Conservation (phyloP, 371 early-diverging fungal genomes). For the Dinochytrium kinnereticum region DNA sequence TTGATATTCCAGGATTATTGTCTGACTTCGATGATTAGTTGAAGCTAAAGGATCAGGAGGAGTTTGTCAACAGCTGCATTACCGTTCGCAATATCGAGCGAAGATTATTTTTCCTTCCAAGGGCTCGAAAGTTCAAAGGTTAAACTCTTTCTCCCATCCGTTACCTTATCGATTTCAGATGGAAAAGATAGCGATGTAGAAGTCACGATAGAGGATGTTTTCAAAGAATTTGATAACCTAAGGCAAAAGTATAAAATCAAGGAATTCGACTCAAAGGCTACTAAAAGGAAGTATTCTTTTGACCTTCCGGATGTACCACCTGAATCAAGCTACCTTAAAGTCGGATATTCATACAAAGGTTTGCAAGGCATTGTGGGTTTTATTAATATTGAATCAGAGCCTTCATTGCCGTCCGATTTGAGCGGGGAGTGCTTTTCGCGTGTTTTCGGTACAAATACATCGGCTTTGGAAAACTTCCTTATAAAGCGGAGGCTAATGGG, state of each 20-base stretch:
- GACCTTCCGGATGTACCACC: conserved; percentile 84
- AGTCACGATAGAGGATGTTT: conserved; percentile 68
- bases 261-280: conserved; percentile 54
- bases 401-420: conserved; percentile 70
- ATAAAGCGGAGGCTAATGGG: conserved; percentile 96
- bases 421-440: conserved; percentile 83
- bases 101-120: not conserved
- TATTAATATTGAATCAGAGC: conserved; percentile 51
- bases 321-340: conserved; percentile 84
- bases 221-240: conserved; percentile 73
- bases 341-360: conserved; percentile 78
- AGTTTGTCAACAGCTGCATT: conserved; percentile 83
- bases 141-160: not conserved
- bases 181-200: conserved; percentile 53
- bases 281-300: conserved; percentile 90
- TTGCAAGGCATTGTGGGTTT: not conserved
- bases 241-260: conserved; percentile 62
- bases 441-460: conserved; percentile 87
- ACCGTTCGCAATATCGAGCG: conserved; percentile 81
- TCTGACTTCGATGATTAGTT: conserved; percentile 21
- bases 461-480: conserved; percentile 90
- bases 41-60: conserved; percentile 38
- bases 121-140: not conserved
- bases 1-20: not conserved
- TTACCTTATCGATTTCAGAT: conserved; percentile 3